Evolutionary conservation across 345 rosid genomes (phyloP).

Genomic region (Cochlearia excelsa): DNA sequence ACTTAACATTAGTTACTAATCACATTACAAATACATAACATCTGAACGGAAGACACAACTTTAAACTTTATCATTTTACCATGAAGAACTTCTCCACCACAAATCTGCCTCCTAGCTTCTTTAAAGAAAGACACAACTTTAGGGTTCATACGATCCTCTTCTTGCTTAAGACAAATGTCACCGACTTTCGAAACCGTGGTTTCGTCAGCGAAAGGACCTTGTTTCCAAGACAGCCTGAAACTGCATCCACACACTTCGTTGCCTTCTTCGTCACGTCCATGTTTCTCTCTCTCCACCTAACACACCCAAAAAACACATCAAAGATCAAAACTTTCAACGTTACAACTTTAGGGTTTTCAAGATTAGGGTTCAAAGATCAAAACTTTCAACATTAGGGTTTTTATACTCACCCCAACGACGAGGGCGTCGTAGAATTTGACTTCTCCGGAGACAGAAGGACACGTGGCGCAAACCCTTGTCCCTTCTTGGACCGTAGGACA

Average conservation of each 20-base stretch:
- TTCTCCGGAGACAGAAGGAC: slow-evolving; percentile 25
- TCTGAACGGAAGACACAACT: not conserved
- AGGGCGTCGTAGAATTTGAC: slow-evolving; percentile 33
- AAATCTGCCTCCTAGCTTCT: slow-evolving; percentile 24
- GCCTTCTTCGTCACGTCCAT: slow-evolving; percentile 24
- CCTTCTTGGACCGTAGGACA: slow-evolving; percentile 9
- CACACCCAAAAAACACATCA: not conserved
- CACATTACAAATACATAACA: not conserved
- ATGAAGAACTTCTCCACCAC: slow-evolving; percentile 16
- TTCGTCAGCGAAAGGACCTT: slow-evolving; percentile 18
- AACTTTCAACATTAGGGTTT: not conserved
- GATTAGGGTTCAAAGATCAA: not conserved
- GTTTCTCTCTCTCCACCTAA: slow-evolving; percentile 25
- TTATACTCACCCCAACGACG: slow-evolving; percentile 18
- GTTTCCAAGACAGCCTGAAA: slow-evolving; percentile 26
- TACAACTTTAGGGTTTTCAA: not conserved
- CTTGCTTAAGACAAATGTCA: slow-evolving; percentile 27
- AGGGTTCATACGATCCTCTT: slow-evolving; percentile 19
- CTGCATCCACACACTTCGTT: slow-evolving; percentile 25
- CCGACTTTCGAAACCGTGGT: slow-evolving; percentile 28
- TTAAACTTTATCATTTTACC: not conserved
- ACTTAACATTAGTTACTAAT: no score
- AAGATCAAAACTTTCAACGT: not conserved
- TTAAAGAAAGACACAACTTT: slow-evolving; percentile 24
- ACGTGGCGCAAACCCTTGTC: slow-evolving; percentile 29